phyloP scores from a whole-genome alignment of 2,329 filamentous ascomycete species.

The Lecanicillium sp. region DNA sequence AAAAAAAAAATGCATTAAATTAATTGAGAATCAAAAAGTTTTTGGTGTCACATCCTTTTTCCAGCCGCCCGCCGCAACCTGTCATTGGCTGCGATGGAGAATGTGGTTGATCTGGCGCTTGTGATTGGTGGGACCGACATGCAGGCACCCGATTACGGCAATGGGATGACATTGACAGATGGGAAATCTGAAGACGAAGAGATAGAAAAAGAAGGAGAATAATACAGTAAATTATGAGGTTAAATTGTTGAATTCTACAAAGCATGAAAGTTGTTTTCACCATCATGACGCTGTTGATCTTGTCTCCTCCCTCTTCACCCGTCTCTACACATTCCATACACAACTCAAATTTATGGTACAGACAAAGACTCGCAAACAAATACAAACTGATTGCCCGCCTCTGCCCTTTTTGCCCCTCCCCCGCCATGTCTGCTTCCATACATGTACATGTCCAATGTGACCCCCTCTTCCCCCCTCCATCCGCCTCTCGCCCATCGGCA shows the following conservation, averaged over 20 bases:
- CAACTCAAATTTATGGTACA: not conserved
- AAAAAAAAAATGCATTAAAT: no score
- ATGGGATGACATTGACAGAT: no score
- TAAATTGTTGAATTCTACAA: not conserved
- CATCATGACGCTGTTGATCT: not conserved
- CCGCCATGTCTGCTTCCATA: not conserved
- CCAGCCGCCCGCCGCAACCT: constrained; percentile 1
- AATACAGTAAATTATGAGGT: not conserved
- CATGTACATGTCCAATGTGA: no score
- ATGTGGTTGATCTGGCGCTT: constrained; percentile 17
- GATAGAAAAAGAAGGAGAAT: no score
- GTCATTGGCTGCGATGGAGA: constrained; percentile 15
- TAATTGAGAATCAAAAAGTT: no score
- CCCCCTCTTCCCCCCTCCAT: not conserved
- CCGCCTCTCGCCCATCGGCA: not conserved
- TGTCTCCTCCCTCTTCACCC: not conserved
- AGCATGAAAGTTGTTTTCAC: not conserved
- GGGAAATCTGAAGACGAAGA: no score
- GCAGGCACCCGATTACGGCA: constrained; percentile 9
- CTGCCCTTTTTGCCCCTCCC: constrained; percentile 2
- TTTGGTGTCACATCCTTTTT: no score
- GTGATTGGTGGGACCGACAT: constrained; percentile 17
- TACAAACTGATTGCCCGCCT: not conserved
- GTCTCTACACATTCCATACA: not conserved
- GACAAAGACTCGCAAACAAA: not conserved